phyloP scores from a whole-genome alignment of 768 basidiomycete genomes.

The Lentinula boryana region DNA sequence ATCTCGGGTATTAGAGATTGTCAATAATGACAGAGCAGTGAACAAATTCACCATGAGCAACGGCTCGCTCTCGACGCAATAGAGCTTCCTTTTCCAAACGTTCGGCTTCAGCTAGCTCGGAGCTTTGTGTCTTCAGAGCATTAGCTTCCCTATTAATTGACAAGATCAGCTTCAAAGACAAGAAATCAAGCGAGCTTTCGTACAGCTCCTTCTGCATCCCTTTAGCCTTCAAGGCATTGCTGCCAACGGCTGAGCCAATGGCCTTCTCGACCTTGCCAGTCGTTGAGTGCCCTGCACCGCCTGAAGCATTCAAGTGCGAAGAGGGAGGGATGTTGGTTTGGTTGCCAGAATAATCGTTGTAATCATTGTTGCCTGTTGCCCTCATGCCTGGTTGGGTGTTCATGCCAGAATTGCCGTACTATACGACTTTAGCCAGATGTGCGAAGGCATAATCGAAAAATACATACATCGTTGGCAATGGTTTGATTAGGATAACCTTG shows the following conservation, averaged over 20 bases:
- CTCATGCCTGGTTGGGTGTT: neutral
- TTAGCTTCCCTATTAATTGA: slow-evolving; percentile 34
- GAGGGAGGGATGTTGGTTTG: slow-evolving; percentile 1
- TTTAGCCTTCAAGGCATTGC: slow-evolving; percentile 39
- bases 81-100: slow-evolving; percentile 45
- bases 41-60: slow-evolving; percentile 37
- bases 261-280: slow-evolving; percentile 45
- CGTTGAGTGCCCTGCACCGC: slow-evolving; percentile 25
- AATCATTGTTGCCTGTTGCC: neutral
- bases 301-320: neutral
- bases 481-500: neutral
- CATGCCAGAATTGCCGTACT: neutral
- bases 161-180: neutral
- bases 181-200: slow-evolving; percentile 2
- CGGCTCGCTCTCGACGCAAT: slow-evolving; percentile 44
- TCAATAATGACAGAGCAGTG: neutral
- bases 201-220: slow-evolving; percentile 46
- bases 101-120: slow-evolving; percentile 48
- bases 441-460: neutral
- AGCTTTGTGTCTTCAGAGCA: slow-evolving; percentile 35
- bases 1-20: neutral
- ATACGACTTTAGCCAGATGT: no score
- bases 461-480: neutral
- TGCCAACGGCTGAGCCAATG: slow-evolving; percentile 38
- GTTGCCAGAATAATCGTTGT: neutral